Conservation (phyloP, 306 rosid genomes). For the Medicago arabica region DNA sequence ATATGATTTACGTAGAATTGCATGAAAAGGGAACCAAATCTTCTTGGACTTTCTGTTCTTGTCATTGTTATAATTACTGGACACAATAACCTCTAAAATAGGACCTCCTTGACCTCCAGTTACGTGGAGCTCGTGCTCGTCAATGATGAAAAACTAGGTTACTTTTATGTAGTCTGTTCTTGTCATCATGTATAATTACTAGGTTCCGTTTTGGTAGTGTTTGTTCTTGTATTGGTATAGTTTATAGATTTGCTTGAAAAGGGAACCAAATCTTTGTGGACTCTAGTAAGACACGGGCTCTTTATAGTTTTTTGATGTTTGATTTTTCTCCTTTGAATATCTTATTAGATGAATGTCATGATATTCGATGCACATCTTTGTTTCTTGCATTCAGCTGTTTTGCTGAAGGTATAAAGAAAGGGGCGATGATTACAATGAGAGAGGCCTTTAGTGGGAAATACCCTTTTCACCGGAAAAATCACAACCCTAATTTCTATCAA, state of each 20-base stretch:
- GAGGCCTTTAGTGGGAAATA: constrained; percentile 72
- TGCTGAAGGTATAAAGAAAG: too few species aligned
- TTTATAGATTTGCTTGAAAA: background rate
- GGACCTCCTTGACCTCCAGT: constrained; percentile 96
- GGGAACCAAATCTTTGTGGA: constrained; percentile 1
- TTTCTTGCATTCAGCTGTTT: too few species aligned
- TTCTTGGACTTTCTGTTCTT: background rate
- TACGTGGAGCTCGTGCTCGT: constrained; percentile 93
- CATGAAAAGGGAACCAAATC: background rate
- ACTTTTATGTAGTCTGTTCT: background rate
- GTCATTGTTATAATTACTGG: constrained; percentile 41
- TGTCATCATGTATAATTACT: constrained; percentile 25
- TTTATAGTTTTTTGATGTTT: background rate
- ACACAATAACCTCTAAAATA: constrained; percentile 77
- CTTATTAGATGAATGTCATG: too few species aligned
- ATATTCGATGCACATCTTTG: too few species aligned
- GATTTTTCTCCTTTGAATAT: constrained; percentile 11
- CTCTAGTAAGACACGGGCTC: background rate
- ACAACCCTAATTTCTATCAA: background rate
- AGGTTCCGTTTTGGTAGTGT: constrained; percentile 17
- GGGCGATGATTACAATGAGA: constrained; percentile 60
- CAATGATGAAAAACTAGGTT: constrained; percentile 60
- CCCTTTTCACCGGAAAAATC: background rate
- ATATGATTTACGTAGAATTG: background rate
- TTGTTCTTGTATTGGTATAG: background rate